Evolutionary conservation across 2,329 filamentous ascomycete genomes (phyloP).

Genomic region (Trichoderma lentiforme): DNA sequence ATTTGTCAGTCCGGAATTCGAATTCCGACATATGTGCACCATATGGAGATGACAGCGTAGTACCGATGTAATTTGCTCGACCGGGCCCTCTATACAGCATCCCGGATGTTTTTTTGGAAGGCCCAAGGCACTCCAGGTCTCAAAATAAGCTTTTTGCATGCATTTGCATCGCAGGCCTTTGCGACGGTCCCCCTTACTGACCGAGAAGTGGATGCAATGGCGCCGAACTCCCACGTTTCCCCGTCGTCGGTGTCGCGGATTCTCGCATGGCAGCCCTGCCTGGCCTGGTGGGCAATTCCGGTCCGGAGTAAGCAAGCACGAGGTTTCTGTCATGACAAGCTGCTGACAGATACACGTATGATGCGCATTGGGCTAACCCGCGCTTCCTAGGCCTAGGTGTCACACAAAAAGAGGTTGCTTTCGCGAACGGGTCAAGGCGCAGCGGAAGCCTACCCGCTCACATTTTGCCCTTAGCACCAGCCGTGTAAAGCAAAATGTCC

Average conservation of each 20-base stretch:
- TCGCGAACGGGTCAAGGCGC: background rate
- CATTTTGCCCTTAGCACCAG: background rate
- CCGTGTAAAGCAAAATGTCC: background rate
- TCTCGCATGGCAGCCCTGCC: slow-evolving; percentile 12
- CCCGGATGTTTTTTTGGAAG: background rate
- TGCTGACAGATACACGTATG: background rate
- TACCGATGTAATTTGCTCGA: background rate
- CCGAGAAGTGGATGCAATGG: background rate
- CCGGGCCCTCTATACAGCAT: background rate
- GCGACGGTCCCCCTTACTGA: slow-evolving; percentile 5
- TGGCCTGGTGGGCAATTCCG: background rate
- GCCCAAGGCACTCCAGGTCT: background rate
- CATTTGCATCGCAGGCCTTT: background rate
- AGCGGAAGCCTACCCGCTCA: background rate
- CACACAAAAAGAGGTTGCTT: background rate
- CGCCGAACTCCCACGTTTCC: background rate
- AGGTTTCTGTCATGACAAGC: background rate
- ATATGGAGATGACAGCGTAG: background rate
- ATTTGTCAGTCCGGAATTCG: background rate
- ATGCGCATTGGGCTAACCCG: background rate
- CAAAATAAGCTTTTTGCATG: background rate
- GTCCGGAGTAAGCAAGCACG: background rate
- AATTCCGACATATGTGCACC: background rate
- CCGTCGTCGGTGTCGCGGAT: background rate
- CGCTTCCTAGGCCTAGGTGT: background rate